Evolutionary conservation across 2,329 filamentous ascomycete genomes (phyloP), one percentile per base, ranked within the genome.

Genomic region (Alternaria triticina): DNA sequence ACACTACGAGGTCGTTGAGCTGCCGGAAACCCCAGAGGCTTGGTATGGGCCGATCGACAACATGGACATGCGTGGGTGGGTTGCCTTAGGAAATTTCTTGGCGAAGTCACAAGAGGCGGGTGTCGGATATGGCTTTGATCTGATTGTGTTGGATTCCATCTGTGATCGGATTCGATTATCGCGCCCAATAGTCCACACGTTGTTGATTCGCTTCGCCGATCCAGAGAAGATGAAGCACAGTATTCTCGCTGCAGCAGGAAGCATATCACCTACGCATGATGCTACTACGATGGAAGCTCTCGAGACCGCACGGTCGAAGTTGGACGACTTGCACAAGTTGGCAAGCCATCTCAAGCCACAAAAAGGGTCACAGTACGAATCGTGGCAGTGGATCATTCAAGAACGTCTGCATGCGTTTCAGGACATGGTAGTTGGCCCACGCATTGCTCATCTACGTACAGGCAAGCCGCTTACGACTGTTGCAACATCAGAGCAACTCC

Each of bases 21-120:
- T 70, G 25, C 70, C 71, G 22, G 64, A 68, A 3, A 55, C 61
- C 7, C 69, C 70, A 4, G 25, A 58, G 3, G 12, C 44, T 23
- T 75, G 70, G 71, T 74, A 70, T 54, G 49, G 55, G 3, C 13
- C 9, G 1, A 65, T 71, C 43, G 25, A 59, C 11, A 27, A 58
- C 1, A 66, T 69, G 65, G 64, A 73, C 13, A 69, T 73, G 65
- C 68, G 64, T 33, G 70, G 67, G 7, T 75, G 73, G 72, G 59
- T 75, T 20, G 65, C 66, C 6, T 23, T 75, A 8, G 69, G 71
- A 8, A 11, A 30, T 0, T 71, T 66, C 25, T 27, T 74, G 13
- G 30, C 33, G 33, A 49, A 45, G 11, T 10, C 28, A 27, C 36
- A 40, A 7, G 6, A 40, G 9, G 11, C 52, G 6, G 60, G 43